phyloP scores from a whole-genome alignment of 1,284 basidiomycete genomes.

The Vanrija sp. region DNA sequence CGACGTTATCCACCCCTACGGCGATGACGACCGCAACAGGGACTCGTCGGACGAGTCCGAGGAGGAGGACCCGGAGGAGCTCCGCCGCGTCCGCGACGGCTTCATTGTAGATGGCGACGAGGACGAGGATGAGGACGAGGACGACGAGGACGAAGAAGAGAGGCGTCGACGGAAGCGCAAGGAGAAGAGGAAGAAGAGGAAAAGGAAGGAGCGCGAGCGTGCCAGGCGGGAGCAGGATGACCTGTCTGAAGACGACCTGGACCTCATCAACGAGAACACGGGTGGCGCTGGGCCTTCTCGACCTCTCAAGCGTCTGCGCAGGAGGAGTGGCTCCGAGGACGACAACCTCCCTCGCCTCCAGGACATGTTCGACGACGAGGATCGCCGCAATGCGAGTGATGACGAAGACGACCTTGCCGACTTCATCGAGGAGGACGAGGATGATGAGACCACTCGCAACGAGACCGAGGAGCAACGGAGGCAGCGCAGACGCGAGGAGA shows the following conservation, averaged over 20 bases:
- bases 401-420: slow-evolving; percentile 62
- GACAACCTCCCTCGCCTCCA: slow-evolving; percentile 38
- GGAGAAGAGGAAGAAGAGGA: slow-evolving; percentile 35
- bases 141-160: slow-evolving; percentile 28
- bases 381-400: slow-evolving; percentile 43
- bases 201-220: slow-evolving; percentile 33
- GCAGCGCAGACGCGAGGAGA: slow-evolving; percentile 66
- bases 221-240: slow-evolving; percentile 62
- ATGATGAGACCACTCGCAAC: slow-evolving; percentile 53
- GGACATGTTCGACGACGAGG: slow-evolving; percentile 47
- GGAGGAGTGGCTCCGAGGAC: slow-evolving; percentile 49
- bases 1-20: slow-evolving; percentile 46
- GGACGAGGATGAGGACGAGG: slow-evolving; percentile 42
- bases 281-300: slow-evolving; percentile 56
- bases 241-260: slow-evolving; percentile 79
- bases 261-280: slow-evolving; percentile 91
- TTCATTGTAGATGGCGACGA: slow-evolving; percentile 50
- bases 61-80: slow-evolving; percentile 48
- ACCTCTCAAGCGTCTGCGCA: slow-evolving; percentile 37
- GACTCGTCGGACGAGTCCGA: slow-evolving; percentile 51
- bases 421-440: slow-evolving; percentile 86
- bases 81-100: slow-evolving; percentile 43
- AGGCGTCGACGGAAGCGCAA: slow-evolving; percentile 28
- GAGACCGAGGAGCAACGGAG: slow-evolving; percentile 71
- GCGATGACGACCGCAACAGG: slow-evolving; percentile 32